Conservation (phyloP, 2,329 filamentous ascomycete species). For the Aspergillus fumigatus region DNA sequence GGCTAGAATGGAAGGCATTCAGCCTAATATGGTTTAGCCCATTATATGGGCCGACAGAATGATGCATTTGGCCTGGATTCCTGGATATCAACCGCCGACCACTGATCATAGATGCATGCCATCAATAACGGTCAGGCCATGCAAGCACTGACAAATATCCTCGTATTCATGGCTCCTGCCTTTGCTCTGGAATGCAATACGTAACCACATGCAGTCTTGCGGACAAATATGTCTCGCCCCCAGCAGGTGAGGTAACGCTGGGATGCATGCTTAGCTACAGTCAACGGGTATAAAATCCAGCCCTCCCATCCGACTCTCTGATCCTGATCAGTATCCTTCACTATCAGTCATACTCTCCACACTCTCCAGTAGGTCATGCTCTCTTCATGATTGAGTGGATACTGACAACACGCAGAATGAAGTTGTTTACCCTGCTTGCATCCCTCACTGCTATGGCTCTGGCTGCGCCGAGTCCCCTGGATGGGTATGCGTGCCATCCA, state of each 20-base stretch:
- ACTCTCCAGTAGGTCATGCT: neutral
- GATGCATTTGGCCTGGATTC: too few species aligned
- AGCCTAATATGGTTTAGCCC: too few species aligned
- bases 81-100: too few species aligned
- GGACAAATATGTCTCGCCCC: neutral
- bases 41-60: too few species aligned
- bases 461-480: neutral
- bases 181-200: neutral
- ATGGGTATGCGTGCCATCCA: neutral
- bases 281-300: neutral
- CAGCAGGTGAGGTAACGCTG: neutral
- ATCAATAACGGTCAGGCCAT: neutral
- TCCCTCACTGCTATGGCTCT: neutral
- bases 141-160: neutral
- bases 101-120: too few species aligned
- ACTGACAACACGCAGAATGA: neutral
- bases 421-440: neutral
- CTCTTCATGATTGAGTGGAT: neutral
- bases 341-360: too few species aligned
- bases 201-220: neutral
- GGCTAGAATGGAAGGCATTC: too few species aligned
- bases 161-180: too few species aligned
- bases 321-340: neutral
- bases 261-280: neutral
- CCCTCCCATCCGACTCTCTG: neutral